Percentiles rank a stretch among this genome's conserved stretches.
Evolutionary conservation across 148 eudicot genomes (phyloP).

Genomic region (Euryodendron excelsum): DNA sequence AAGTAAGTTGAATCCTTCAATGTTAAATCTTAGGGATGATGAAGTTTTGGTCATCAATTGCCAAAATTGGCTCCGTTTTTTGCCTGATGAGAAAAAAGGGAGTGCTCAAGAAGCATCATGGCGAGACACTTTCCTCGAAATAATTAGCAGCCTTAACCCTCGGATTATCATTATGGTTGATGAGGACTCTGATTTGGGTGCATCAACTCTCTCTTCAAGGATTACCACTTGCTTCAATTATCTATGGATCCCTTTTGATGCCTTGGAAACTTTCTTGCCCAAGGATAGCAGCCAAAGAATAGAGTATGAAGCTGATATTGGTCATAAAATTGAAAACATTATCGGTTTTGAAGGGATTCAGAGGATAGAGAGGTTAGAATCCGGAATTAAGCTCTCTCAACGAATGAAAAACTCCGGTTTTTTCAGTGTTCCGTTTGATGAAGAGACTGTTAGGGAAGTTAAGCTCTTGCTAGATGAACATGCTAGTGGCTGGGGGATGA

Average conservation of each 20-base stretch:
- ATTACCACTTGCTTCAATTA: constrained; percentile 42
- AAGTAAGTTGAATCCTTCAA: constrained; percentile 20
- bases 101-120: no score
- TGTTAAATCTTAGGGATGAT: constrained; percentile 29
- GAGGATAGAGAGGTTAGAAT: constrained; percentile 41
- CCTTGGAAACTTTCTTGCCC: constrained; percentile 51
- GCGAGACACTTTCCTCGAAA: constrained; percentile 30
- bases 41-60: constrained; percentile 41
- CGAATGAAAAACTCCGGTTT: constrained; percentile 28
- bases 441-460: constrained; percentile 38
- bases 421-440: constrained; percentile 32
- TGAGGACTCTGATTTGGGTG: constrained; percentile 40
- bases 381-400: constrained; percentile 25
- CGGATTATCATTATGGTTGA: constrained; percentile 31
- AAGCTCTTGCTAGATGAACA: constrained; percentile 47
- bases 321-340: constrained; percentile 48
- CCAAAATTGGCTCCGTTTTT: constrained; percentile 47
- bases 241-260: constrained; percentile 52
- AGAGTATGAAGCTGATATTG: constrained; percentile 46
- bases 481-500: constrained; percentile 62
- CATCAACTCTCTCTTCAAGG: constrained; percentile 32
- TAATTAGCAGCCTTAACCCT: constrained; percentile 32
- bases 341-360: constrained; percentile 41
- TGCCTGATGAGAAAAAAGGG: constrained; percentile 24
- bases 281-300: constrained; percentile 40